These are phyloP conservation scores for Erysimum cheiranthoides DNA, from an alignment of 345 rosid genomes.

Conservation along the genomic window DNA sequence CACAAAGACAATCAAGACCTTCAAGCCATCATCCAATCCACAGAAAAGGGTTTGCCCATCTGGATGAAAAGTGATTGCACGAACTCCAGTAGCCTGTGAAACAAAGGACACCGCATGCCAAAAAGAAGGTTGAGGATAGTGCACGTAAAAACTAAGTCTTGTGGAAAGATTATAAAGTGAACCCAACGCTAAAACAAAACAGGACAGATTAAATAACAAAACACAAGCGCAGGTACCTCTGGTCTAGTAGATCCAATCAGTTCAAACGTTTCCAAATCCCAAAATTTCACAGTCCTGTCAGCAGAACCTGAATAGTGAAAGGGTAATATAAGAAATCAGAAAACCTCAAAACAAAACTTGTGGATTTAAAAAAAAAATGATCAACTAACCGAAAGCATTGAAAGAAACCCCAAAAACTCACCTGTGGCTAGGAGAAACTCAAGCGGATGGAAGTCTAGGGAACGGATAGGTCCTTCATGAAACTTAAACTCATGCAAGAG, in stretches of 20 bases:
- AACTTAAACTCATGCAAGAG: slow-evolving; percentile 91
- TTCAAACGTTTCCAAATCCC: slow-evolving; percentile 99
- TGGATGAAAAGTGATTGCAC: slow-evolving; percentile 75
- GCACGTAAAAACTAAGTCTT: slow-evolving; percentile 2
- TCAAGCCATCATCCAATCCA: slow-evolving; percentile 85
- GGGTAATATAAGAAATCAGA: slow-evolving; percentile 21
- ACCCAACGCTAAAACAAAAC: background rate
- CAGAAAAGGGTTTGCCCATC: slow-evolving; percentile 91
- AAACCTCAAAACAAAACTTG: slow-evolving; percentile 15
- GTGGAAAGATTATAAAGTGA: background rate
- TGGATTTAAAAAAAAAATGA: slow-evolving; percentile 2
- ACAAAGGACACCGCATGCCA: slow-evolving; percentile 29
- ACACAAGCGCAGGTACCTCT: slow-evolving; percentile 62
- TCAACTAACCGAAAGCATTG: background rate
- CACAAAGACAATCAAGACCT: slow-evolving; percentile 57
- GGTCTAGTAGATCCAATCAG: slow-evolving; percentile 91
- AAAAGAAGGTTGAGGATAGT: slow-evolving; percentile 13
- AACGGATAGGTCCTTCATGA: slow-evolving; percentile 85
- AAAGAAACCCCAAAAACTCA: slow-evolving; percentile 37
- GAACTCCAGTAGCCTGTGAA: slow-evolving; percentile 83
- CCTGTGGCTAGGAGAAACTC: slow-evolving; percentile 98
- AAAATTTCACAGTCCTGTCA: slow-evolving; percentile 90
- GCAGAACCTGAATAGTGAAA: slow-evolving; percentile 80
- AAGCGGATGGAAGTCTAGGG: slow-evolving; percentile 91
- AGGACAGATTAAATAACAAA: background rate